These are phyloP conservation scores for Puccinia coronata DNA, from an alignment of 1,284 basidiomycete genomes.

Conservation along the genomic window DNA sequence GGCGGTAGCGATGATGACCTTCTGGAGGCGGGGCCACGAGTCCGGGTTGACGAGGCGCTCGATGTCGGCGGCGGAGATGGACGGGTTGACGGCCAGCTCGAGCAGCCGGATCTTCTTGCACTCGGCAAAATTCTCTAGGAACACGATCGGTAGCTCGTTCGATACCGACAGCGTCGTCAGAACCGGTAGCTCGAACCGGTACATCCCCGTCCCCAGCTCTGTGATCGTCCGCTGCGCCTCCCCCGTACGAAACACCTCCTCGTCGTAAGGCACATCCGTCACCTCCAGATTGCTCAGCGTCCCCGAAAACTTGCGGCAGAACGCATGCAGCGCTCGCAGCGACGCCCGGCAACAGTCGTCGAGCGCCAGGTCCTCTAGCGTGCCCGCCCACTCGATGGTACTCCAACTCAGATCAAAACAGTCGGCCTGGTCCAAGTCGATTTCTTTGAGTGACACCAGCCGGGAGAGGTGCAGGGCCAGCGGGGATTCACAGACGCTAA, in stretches of 20 bases:
- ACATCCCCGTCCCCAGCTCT: neutral
- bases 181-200: neutral
- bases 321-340: neutral
- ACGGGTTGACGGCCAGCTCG: neutral
- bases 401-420: slow-evolving; percentile 31
- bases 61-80: neutral
- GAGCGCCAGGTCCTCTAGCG: neutral
- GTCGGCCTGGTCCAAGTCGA: neutral
- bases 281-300: neutral
- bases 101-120: slow-evolving; percentile 6
- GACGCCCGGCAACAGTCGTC: slow-evolving; percentile 1
- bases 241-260: neutral
- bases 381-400: slow-evolving; percentile 5
- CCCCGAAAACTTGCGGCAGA: neutral
- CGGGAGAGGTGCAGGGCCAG: slow-evolving; percentile 7
- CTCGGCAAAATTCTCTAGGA: neutral
- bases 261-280: slow-evolving; percentile 19
- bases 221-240: neutral
- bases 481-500: neutral
- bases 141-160: slow-evolving; percentile 13
- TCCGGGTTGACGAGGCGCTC: neutral
- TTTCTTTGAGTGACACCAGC: neutral
- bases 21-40: neutral
- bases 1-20: slow-evolving; percentile 2
- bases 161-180: slow-evolving; percentile 13